These are phyloP conservation scores for Neurospora terricola DNA, from an alignment of 495 filamentous ascomycete genomes.

Conservation along the genomic window DNA sequence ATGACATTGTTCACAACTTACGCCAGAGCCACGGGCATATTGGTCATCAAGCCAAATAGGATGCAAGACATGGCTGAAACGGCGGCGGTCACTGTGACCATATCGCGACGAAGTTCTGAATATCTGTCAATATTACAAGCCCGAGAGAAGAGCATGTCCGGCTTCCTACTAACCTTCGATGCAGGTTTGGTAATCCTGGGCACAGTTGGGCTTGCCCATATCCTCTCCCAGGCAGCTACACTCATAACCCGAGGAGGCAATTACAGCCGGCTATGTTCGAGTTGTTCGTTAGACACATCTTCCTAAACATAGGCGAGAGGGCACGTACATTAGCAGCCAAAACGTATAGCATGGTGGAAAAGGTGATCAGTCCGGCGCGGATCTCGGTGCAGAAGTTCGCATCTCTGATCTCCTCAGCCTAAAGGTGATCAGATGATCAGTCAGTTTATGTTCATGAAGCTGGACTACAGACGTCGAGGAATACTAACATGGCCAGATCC, in stretches of 20 bases:
- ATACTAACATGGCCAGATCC: conserved; percentile 54
- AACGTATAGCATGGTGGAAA: conserved; percentile 80
- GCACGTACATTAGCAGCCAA: conserved; percentile 46
- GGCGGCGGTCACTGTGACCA: conserved; percentile 70
- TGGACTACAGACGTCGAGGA: conserved; percentile 4
- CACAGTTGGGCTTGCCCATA: conserved; percentile 6
- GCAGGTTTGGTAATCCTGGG: conserved; percentile 16
- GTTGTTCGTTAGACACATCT: background rate
- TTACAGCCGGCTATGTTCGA: conserved; percentile 46
- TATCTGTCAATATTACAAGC: background rate
- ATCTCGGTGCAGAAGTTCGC: conserved; percentile 66
- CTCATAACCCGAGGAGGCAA: conserved; percentile 49
- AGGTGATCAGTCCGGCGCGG: conserved; percentile 72
- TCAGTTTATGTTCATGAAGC: background rate
- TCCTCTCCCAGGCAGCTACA: conserved; percentile 2
- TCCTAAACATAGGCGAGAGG: conserved; percentile 29
- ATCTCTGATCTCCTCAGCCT: conserved; percentile 48
- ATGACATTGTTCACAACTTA: conserved; percentile 39
- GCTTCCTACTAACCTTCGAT: background rate
- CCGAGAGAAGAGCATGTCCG: background rate
- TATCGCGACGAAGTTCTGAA: conserved; percentile 57
- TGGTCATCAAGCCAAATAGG: conserved; percentile 43
- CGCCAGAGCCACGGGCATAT: conserved; percentile 43
- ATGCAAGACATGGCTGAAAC: conserved; percentile 48
- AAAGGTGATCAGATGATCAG: conserved; percentile 7